Base-by-base conservation (phyloP, 495 filamentous ascomycete genomes). In the Daldinia decipiens region DNA sequence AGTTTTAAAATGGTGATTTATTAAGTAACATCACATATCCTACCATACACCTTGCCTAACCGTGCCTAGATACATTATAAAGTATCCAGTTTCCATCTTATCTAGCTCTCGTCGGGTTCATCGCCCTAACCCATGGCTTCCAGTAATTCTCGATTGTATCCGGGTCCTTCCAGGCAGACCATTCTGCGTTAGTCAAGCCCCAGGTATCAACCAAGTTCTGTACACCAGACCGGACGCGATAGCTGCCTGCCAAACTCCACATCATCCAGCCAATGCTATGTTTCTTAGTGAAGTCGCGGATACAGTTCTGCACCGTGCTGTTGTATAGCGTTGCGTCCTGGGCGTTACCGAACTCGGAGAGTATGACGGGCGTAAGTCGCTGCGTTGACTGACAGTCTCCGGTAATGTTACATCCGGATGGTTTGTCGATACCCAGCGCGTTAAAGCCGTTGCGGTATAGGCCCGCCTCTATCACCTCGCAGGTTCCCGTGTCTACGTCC, bases 191-290 rank as follows among this genome's bases (percentile, higher is more conserved):
- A 43, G 77, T 76, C 70, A 81, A 54, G 57, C 84, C 85, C 82
- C 82, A 87, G 0, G 79, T 72, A 70, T 86, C 85, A 32, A 83
- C 81, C 11, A 74, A 66, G 62, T 85, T 84, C 71, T 84, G 81
- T 1, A 65, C 76, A 11, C 84, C 84, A 1, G 74, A 59, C 1
- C 83, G 73, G 4, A 85, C 81, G 66, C 89, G 87, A 66, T 89
- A 89, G 58, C 85, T 87, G 1, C 86, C 86, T 5, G 80, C 79
- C 34, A 89, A 60, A 4, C 82, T 82, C 86, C 87, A 89, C 45
- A 81, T 76, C 75, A 82, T 83, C 86, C 86, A 89, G 52, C 85
- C 84, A 2, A 85, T 79, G 40, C 82, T 67, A 39, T 82, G 77
- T 55, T 79, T 71, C 53, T 79, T 77, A 19, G 87, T 79, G 69